Conservation (phyloP, 2,329 filamentous ascomycete genomes). For the Trichoderma lentiforme region DNA sequence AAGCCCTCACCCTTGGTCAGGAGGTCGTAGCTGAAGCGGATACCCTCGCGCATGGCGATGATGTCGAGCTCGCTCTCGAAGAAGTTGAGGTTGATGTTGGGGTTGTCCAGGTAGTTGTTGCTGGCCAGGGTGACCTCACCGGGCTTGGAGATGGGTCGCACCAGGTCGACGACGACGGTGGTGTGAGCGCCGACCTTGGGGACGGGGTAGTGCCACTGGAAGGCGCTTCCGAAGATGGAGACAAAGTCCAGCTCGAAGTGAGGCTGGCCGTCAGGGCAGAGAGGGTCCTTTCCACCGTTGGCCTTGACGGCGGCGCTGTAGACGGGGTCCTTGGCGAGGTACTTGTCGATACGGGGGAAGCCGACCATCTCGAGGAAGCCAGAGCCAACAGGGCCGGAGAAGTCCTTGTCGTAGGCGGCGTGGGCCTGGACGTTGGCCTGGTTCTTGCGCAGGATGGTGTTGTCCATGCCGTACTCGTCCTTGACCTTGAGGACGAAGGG, state of each 20-base stretch:
- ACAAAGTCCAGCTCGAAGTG: conserved; percentile 64
- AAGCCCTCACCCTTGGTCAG: conserved; percentile 55
- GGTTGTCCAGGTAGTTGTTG: conserved; percentile 53
- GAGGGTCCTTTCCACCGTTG: conserved; percentile 49
- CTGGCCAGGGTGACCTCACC: conserved; percentile 57
- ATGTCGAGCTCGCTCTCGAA: conserved; percentile 54
- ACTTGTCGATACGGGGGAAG: conserved; percentile 55
- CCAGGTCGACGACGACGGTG: conserved; percentile 52
- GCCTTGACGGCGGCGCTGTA: conserved; percentile 43
- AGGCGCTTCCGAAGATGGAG: conserved; percentile 50
- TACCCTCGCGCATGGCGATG: conserved; percentile 56
- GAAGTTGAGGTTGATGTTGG: conserved; percentile 60
- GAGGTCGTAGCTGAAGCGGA: conserved; percentile 56
- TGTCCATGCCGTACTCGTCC: conserved; percentile 39
- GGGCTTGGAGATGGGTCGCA: conserved; percentile 39
- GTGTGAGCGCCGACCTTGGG: conserved; percentile 47
- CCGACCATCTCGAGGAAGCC: conserved; percentile 50
- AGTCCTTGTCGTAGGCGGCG: conserved; percentile 36
- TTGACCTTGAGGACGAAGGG: conserved; percentile 46
- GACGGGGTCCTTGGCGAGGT: conserved; percentile 44
- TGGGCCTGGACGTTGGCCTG: conserved; percentile 33
- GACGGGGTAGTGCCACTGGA: conserved; percentile 46
- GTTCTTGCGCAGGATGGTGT: conserved; percentile 39
- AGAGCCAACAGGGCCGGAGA: conserved; percentile 38
- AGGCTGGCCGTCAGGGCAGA: conserved; percentile 54